Evolutionary conservation across 768 basidiomycete species (phyloP).

Genomic region (Strobilomyces dryophilus): DNA sequence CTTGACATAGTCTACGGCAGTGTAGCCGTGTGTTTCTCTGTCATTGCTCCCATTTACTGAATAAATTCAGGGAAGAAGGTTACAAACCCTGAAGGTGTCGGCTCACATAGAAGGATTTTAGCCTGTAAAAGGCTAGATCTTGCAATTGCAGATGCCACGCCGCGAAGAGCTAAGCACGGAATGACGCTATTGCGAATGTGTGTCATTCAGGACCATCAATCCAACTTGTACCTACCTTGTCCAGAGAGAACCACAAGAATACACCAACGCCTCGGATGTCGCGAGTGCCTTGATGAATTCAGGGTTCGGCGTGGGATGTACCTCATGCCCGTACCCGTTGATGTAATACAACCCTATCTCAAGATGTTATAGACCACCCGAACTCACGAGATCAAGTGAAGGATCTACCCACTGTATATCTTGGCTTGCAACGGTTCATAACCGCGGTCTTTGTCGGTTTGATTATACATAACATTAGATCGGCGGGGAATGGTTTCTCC

Average conservation of each 20-base stretch:
- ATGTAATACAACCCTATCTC: slow-evolving; percentile 75
- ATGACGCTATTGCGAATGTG: slow-evolving; percentile 54
- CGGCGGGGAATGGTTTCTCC: slow-evolving; percentile 42
- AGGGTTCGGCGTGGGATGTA: slow-evolving; percentile 84
- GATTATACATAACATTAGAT: slow-evolving; percentile 66
- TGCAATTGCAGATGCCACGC: slow-evolving; percentile 75
- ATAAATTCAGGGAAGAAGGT: slow-evolving; percentile 4
- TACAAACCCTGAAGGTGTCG: not conserved
- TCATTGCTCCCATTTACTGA: slow-evolving; percentile 87
- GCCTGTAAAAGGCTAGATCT: slow-evolving; percentile 64
- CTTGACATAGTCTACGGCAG: slow-evolving; percentile 80
- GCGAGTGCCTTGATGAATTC: slow-evolving; percentile 66
- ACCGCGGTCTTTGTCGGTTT: slow-evolving; percentile 42
- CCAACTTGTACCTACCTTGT: slow-evolving; percentile 57
- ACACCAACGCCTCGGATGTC: slow-evolving; percentile 67
- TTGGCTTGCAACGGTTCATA: slow-evolving; percentile 56
- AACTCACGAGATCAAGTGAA: slow-evolving; percentile 9
- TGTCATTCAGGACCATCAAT: slow-evolving; percentile 5
- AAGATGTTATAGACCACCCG: slow-evolving; percentile 5
- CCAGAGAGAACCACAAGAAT: slow-evolving; percentile 94
- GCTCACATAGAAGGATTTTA: slow-evolving; percentile 82
- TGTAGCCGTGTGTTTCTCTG: slow-evolving; percentile 84
- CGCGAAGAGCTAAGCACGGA: slow-evolving; percentile 85
- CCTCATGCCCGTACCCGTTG: slow-evolving; percentile 87
- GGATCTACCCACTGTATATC: slow-evolving; percentile 54